Percentiles rank a stretch among this genome's conserved stretches.
Conservation (phyloP, 1,139 yeast genomes). For the Yamadazyma diddensiae region DNA sequence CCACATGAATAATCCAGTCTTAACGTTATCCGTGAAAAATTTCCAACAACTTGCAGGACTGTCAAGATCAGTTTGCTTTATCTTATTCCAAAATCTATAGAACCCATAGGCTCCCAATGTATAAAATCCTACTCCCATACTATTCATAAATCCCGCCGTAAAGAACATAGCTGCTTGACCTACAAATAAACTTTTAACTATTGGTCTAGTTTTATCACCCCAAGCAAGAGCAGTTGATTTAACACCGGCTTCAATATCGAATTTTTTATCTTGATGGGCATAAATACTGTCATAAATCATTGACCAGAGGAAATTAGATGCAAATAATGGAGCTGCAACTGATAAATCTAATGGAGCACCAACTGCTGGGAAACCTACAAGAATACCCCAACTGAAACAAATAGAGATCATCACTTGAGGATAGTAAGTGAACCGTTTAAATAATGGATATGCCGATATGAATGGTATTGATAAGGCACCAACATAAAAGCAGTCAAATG, state of each 20-base stretch:
- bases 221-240: slow-evolving; percentile 94
- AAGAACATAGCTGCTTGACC: slow-evolving; percentile 66
- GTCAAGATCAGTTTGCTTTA: slow-evolving; percentile 70
- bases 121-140: slow-evolving; percentile 84
- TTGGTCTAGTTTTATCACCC: slow-evolving; percentile 75
- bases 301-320: slow-evolving; percentile 85
- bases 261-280: slow-evolving; percentile 94
- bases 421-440: slow-evolving; percentile 90
- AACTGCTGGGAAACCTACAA: slow-evolving; percentile 94
- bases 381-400: slow-evolving; percentile 94
- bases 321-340: slow-evolving; percentile 75
- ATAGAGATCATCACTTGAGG: slow-evolving; percentile 84
- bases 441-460: slow-evolving; percentile 85
- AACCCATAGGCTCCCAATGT: slow-evolving; percentile 67
- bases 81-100: slow-evolving; percentile 63
- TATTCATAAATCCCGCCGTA: slow-evolving; percentile 74
- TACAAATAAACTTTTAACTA: slow-evolving; percentile 58
- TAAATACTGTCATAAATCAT: slow-evolving; percentile 94
- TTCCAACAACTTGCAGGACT: slow-evolving; percentile 80
- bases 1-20: slow-evolving; percentile 77
- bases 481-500: slow-evolving; percentile 74
- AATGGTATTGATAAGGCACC: slow-evolving; percentile 82
- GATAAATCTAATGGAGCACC: slow-evolving; percentile 70
- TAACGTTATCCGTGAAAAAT: slow-evolving; percentile 72
- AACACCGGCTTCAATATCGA: slow-evolving; percentile 85